These are phyloP conservation scores for Arctium lappa DNA, from an alignment of 129 eudicot genomes.

Conservation along the genomic window DNA sequence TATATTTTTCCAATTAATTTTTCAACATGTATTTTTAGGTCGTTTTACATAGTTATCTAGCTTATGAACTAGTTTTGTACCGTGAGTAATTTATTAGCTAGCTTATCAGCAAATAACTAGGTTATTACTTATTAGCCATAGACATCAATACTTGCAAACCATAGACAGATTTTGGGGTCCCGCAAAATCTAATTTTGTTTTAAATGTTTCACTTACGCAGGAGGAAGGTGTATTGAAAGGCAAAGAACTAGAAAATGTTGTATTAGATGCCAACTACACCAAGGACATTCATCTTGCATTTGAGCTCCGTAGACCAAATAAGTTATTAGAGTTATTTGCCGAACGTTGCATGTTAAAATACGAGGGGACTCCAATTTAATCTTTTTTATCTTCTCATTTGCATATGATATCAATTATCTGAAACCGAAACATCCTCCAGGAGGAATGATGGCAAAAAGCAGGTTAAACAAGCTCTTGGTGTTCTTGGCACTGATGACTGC, in stretches of 20 bases:
- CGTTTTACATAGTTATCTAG: neutral
- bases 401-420: neutral
- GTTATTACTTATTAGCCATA: too few relatives aligned
- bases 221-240: constrained; percentile 75
- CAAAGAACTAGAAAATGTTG: constrained; percentile 89
- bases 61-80: neutral
- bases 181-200: neutral
- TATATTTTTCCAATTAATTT: neutral
- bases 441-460: constrained; percentile 49
- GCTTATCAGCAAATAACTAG: neutral
- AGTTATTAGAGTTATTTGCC: constrained; percentile 75
- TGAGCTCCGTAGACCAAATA: constrained; percentile 92
- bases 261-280: constrained; percentile 70
- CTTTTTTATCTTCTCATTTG: neutral
- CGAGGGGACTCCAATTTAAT: neutral
- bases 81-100: neutral
- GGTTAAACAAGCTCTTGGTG: constrained; percentile 54
- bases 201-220: constrained; percentile 38
- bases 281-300: constrained; percentile 86
- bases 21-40: neutral
- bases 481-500: constrained; percentile 59
- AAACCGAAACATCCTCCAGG: constrained; percentile 34
- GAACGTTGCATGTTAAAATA: constrained; percentile 58
- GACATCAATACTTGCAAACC: too few relatives aligned
- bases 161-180: too few relatives aligned